Evolutionary conservation across 768 basidiomycete species (phyloP), one percentile per base, ranked within the genome.

Genomic region (Pisolithus tinctorius): DNA sequence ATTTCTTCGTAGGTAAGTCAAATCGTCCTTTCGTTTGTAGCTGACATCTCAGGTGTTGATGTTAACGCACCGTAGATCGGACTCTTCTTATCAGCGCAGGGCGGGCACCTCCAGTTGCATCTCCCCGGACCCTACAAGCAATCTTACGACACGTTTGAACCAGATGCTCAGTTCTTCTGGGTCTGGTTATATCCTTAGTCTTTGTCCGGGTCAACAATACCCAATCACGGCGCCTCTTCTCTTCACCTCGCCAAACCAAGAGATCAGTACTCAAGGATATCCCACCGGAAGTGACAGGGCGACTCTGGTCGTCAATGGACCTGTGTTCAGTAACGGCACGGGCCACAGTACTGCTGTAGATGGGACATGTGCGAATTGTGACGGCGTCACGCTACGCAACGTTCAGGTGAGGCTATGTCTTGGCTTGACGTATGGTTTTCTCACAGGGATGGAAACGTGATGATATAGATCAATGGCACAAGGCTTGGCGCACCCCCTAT

Each of bases 241-340:
- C 30, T 90, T 89, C 58, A 73, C 81, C 0, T 77, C 81, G 10
- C 72, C 78, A 0, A 72, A 83, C 58, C 84, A 93, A 67, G 91
- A 93, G 68, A 91, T 93, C 44, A 87, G 81, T 57, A 93, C 91
- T 0, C 58, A 74, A 6, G 88, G 87, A 14, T 86, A 90, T 54
- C 91, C 91, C 0, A 80, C 75, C 0, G 87, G 75, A 20, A 70
- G 76, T 48, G 71, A 74, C 9, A 75, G 91, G 53, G 91, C 91
- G 5, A 80, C 75, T 3, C 74, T 93, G 14, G 73, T 83, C 34
- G 84, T 93, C 9, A 68, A 68, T 55, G 91, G 90, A 1, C 74
- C 83, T 10, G 77, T 83, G 0, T 56, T 63, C 13, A 53, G 41
- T 26, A 78, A 85, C 59, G 83, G 82, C 8, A 66, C 72, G 29